Evolutionary conservation across 768 basidiomycete genomes (phyloP), one percentile per base, ranked within the genome.

Genomic region (Clitopilus passeckerianus): DNA sequence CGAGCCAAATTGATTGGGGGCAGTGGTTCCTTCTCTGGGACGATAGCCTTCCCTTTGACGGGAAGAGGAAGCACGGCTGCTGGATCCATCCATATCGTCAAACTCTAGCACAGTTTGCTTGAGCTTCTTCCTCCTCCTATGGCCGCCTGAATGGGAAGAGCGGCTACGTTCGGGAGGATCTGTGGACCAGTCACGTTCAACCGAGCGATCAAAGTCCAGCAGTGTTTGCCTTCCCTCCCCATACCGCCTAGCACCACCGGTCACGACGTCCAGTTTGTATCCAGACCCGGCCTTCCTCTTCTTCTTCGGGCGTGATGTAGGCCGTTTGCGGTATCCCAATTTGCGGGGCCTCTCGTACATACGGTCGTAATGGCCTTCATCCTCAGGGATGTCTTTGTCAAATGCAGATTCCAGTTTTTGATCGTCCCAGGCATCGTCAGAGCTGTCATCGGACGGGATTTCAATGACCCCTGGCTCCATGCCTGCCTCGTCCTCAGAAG

Each of bases 191-290:
- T n/a, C 37, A 12, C 37, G 46, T 18, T 50, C 18, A 9, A 23
- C 3, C 22, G 46, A 41, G 37, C 61, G 56, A 18, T 59, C 60
- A 43, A 80, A 78, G 37, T 73, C 72, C 50, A 84, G 68, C 10
- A 68, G 63, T 1, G 73, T 74, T 63, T 83, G 82, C 6, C 73
- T 72, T 50, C 68, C 72, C 41, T 63, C 63, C 6, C 73, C 72
- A 54, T 63, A 60, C 52, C 70, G 66, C 53, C 70, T 67, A 53
- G 70, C 74, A 15, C 76, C 78, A 34, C 67, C 63, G 1, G 77
- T 78, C 10, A 71, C 68, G 54, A 84, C 65, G 60, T 82, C 71
- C 20, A 75, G 22, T 57, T 71, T 73, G 52, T 61, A 72, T 20
- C 58, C 63, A 7, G 66, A 65, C 10, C 33, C 57, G 0, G 53